Evolutionary conservation across 2,329 filamentous ascomycete genomes (phyloP).

Genomic region (Cadophora gregata): DNA sequence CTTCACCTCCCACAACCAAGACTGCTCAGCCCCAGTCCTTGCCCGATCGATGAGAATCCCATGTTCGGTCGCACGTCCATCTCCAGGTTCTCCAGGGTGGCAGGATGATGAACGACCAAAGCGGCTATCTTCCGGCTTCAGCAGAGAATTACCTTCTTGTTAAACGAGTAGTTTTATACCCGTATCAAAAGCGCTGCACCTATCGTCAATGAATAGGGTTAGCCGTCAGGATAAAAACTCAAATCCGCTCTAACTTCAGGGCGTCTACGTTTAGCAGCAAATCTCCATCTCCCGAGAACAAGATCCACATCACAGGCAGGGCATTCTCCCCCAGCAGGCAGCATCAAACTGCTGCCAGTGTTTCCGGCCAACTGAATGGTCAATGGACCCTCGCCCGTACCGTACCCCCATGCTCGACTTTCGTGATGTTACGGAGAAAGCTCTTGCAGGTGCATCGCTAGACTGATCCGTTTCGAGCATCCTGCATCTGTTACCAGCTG

Average conservation of each 20-base stretch:
- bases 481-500: conserved; percentile 18
- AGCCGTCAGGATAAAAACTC: not conserved
- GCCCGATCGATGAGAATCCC: conserved; percentile 16
- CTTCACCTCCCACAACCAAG: conserved; percentile 8
- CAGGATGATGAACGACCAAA: not conserved
- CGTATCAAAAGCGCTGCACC: not conserved
- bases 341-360: not conserved
- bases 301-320: not conserved
- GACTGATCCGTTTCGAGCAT: conserved; percentile 23
- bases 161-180: not conserved
- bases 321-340: conserved; percentile 8
- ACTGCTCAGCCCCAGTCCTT: conserved; percentile 15
- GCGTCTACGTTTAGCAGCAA: not conserved
- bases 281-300: conserved; percentile 9
- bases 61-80: not conserved
- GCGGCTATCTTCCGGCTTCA: not conserved
- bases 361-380: conserved; percentile 4
- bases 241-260: not conserved
- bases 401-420: conserved; percentile 1
- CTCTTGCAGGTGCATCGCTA: conserved; percentile 27
- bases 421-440: conserved; percentile 7
- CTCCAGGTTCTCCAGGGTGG: conserved; percentile 18
- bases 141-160: not conserved
- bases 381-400: not conserved
- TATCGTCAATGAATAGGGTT: not conserved